phyloP scores from a whole-genome alignment of 106 monocot genomes.

The Dendrobium chrysotoxum region DNA sequence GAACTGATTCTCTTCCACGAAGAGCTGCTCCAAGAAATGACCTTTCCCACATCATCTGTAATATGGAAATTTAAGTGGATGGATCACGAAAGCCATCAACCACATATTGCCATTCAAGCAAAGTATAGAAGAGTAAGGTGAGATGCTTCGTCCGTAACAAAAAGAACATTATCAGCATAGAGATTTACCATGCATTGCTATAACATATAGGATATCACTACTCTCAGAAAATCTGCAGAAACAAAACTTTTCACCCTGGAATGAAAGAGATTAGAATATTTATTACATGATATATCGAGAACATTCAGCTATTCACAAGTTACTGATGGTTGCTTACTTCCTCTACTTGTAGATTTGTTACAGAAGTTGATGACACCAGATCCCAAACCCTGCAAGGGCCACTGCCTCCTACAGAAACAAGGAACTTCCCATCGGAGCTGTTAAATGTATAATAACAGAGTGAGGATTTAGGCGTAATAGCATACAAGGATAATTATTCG shows the following conservation, averaged over 20 bases:
- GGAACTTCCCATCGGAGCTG: constrained; percentile 69
- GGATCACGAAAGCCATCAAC: background rate
- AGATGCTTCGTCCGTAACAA: background rate
- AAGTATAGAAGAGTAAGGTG: background rate
- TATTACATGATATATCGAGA: background rate
- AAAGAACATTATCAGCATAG: background rate
- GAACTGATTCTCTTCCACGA: constrained; percentile 68
- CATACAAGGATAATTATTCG: background rate
- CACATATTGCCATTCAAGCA: background rate
- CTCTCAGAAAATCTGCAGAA: constrained; percentile 70
- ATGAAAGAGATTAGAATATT: constrained; percentile 4
- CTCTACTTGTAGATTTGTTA: constrained; percentile 49
- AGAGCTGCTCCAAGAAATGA: constrained; percentile 55
- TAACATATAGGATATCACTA: constrained; percentile 37
- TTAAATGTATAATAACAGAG: constrained; percentile 5
- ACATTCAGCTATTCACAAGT: background rate
- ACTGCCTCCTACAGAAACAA: constrained; percentile 47
- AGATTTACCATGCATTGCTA: constrained; percentile 60
- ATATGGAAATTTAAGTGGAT: constrained; percentile 1
- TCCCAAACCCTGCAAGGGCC: constrained; percentile 85
- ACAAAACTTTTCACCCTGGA: constrained; percentile 56
- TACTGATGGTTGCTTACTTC: constrained; percentile 36
- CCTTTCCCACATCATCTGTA: constrained; percentile 57
- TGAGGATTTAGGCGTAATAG: background rate
- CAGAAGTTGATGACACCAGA: constrained; percentile 32